Base-by-base conservation (phyloP, 371 early-diverging fungal species). In the Mucor circinelloides region DNA sequence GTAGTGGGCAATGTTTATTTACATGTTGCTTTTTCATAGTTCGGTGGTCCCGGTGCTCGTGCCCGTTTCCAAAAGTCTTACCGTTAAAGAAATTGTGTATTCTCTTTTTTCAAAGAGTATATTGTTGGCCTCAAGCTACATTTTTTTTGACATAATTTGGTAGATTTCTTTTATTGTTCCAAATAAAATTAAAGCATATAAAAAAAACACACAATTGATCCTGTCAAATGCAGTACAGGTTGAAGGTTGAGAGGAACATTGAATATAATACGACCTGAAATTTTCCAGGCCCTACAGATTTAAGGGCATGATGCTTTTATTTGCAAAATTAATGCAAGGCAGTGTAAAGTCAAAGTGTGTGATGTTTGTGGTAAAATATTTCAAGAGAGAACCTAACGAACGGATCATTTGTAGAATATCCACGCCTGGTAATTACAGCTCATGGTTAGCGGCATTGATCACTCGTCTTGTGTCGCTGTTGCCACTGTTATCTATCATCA, bases 31-130 rank as follows among this genome's bases (percentile, higher is more conserved):
- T 63, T 17, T 21, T n/a, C 4, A 52, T 61, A 79, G 91, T 99
- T 99, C 86, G 99, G 99, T 83, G 99, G 99, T 91, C 93, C 93
- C 64, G 99, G 99, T 91, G 99, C 99, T 79, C 96, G 99, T 89
- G 97, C 99, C 79, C 95, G 99, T 82, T 97, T 88, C 95, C 98
- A 97, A 86, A 97, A 98, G 93, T 94, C 94, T 69, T 94, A 95
- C 93, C 95, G 95, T 94, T 93, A 94, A 92, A 80, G 40, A 50
- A 32, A 62, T 23, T 9, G 23, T 46, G 31, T 60, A 32, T 56
- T 25, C 56, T 56, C 19, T 32, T 56, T 17, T 50, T 56, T 6
- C 32, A 19, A 32, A 56, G 56, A 44, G 15, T 46, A 28, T 60
- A 44, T 28, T 44, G 30, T 46, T 50, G 52, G 52, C 27, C 27